These are phyloP conservation scores for Trebouxia gelatinosa DNA, from an alignment of 163 green algal genomes.

Conservation along the genomic window DNA sequence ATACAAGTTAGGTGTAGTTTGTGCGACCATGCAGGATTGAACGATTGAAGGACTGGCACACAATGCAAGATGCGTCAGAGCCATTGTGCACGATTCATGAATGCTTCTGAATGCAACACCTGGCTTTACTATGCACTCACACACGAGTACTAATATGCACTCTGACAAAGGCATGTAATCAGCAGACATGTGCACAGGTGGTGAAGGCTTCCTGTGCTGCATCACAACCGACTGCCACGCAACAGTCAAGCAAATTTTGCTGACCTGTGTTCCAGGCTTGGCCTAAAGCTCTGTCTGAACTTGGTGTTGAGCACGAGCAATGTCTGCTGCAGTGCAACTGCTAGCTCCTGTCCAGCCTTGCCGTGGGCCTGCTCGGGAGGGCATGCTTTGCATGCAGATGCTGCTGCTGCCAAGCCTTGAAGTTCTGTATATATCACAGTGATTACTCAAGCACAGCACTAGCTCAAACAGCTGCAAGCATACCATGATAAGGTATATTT, in stretches of 20 bases:
- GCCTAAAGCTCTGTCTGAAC: slow-evolving; percentile 14
- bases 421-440: too few species aligned
- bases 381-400: slow-evolving; percentile 12
- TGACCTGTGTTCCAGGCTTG: slow-evolving; percentile 20
- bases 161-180: not conserved
- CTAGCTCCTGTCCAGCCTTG: not conserved
- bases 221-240: not conserved
- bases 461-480: too few species aligned
- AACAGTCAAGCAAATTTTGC: not conserved
- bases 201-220: not conserved
- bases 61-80: too few species aligned
- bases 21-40: too few species aligned
- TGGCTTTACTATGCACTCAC: not conserved
- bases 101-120: not conserved
- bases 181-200: not conserved
- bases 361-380: not conserved
- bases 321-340: not conserved
- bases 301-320: slow-evolving; percentile 18
- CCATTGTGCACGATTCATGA: not conserved
- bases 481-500: too few species aligned
- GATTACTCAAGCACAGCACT: too few species aligned
- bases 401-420: slow-evolving; percentile 14
- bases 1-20: too few species aligned
- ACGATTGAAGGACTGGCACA: too few species aligned
- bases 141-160: not conserved